Evolutionary conservation across 805 yeast genomes (phyloP), one percentile per base, ranked within the genome.

Genomic region (Saccharomycopsis selenospora): DNA sequence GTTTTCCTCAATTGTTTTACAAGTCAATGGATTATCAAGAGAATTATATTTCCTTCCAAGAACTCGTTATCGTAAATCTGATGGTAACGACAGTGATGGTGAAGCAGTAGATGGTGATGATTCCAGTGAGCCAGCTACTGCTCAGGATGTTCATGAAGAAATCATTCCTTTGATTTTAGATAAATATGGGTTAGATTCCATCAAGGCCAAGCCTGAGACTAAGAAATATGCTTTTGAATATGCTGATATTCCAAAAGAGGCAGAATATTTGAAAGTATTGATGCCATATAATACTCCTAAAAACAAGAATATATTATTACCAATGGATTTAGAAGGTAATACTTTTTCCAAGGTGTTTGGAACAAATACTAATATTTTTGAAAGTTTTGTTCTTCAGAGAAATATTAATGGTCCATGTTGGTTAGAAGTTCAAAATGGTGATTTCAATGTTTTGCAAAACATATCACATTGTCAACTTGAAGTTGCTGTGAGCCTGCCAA

Each of bases 401-500:
- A 81, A 83, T 56, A 73, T 93, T 41, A 90, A 88, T 96, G 99
- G 99, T 7, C 99, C 99, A 2, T 89, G 98, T 63, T 93, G 99
- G 99, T 69, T 93, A 46, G 84, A 84, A 43, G 71, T 93, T 46
- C 69, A 73, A 40, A 73, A 76, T 45, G 83, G 82, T 43, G 80
- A 82, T 53, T 83, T 85, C 56, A 61, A 63, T 22, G 63, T 77
- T 0, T 63, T 82, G 36, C 74, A 72, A 46, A 82, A 80, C 58
- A 73, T 85, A 2, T 81, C 95, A 0, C 91, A 90, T 66, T 86
- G 95, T 65, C 76, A 77, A 48, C 72, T 85, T n/a, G 95, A 88
- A 58, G 77, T 85, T 1, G 66, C 80, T 1, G 76, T 85, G 1
- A 59, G 63, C 2, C 63, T 70, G 8, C 78, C 93, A 7, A 56